Evolutionary conservation across 768 basidiomycete genomes (phyloP).

Genomic region (Calvatia gigantea): DNA sequence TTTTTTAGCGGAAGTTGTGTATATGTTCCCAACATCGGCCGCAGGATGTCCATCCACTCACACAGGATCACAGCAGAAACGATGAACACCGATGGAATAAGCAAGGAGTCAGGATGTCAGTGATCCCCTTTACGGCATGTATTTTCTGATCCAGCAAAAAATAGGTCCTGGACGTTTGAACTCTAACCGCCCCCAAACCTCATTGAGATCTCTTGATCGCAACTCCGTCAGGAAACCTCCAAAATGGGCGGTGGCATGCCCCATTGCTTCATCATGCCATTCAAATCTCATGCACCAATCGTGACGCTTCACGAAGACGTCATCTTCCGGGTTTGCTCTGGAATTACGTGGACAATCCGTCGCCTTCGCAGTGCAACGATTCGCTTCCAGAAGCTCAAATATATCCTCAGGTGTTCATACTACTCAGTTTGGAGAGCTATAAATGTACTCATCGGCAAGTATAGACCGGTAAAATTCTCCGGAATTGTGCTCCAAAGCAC

Average conservation of each 20-base stretch:
- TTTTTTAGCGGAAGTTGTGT: too few species aligned
- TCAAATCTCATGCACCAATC: not conserved
- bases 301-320: not conserved
- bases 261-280: not conserved
- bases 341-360: slow-evolving; percentile 26
- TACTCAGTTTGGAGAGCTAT: not conserved
- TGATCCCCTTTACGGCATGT: not conserved
- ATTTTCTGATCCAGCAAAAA: not conserved
- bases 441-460: not conserved
- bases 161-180: not conserved
- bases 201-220: not conserved
- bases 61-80: too few species aligned
- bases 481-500: not conserved
- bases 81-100: too few species aligned
- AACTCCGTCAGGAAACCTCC: not conserved
- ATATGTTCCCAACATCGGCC: too few species aligned
- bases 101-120: not conserved
- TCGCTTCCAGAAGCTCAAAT: not conserved
- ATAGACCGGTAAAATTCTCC: not conserved
- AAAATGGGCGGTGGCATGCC: not conserved
- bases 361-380: not conserved
- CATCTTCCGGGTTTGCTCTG: not conserved
- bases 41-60: too few species aligned
- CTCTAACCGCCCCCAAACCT: not conserved
- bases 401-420: not conserved